Evolutionary conservation across 192 early-diverging fungal genomes (phyloP).

Genomic region (Coemansia sp.): DNA sequence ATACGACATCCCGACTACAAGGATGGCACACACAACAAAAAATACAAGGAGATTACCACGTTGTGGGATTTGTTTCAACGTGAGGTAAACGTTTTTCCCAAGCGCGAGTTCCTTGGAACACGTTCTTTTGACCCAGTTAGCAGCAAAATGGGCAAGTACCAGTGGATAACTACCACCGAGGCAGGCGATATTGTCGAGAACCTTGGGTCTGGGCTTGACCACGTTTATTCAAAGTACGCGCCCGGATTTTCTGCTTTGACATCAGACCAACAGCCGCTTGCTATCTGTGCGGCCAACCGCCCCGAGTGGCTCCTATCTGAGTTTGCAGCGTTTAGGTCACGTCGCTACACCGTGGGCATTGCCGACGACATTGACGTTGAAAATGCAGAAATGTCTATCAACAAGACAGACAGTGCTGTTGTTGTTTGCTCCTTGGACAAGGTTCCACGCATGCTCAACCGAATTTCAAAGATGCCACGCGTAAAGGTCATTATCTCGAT

Average conservation of each 20-base stretch:
- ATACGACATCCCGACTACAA: slow-evolving; percentile 31
- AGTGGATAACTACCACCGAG: slow-evolving; percentile 62
- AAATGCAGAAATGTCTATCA: slow-evolving; percentile 72
- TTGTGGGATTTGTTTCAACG: slow-evolving; percentile 30
- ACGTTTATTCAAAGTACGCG: slow-evolving; percentile 58
- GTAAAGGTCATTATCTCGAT: slow-evolving; percentile 73
- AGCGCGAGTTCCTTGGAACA: slow-evolving; percentile 30
- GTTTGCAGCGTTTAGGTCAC: slow-evolving; percentile 60
- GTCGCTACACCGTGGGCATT: slow-evolving; percentile 66
- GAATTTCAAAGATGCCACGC: slow-evolving; percentile 55
- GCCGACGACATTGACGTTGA: slow-evolving; percentile 77
- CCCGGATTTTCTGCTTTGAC: background rate
- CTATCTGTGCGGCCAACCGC: slow-evolving; percentile 71
- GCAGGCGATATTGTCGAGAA: slow-evolving; percentile 57
- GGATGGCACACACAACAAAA: slow-evolving; percentile 27
- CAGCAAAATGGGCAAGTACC: slow-evolving; percentile 18
- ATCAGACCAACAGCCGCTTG: slow-evolving; percentile 53
- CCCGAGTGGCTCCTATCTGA: slow-evolving; percentile 73
- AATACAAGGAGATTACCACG: slow-evolving; percentile 29
- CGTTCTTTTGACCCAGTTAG: slow-evolving; percentile 5
- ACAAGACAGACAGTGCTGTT: slow-evolving; percentile 68
- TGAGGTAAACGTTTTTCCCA: slow-evolving; percentile 15
- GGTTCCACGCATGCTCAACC: slow-evolving; percentile 60
- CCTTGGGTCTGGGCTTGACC: slow-evolving; percentile 62
- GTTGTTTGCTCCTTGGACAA: slow-evolving; percentile 72